Percentiles rank a stretch among this genome's conserved stretches.
Conservation (phyloP, 1,284 basidiomycete genomes). For the Ustilago bromivora region DNA sequence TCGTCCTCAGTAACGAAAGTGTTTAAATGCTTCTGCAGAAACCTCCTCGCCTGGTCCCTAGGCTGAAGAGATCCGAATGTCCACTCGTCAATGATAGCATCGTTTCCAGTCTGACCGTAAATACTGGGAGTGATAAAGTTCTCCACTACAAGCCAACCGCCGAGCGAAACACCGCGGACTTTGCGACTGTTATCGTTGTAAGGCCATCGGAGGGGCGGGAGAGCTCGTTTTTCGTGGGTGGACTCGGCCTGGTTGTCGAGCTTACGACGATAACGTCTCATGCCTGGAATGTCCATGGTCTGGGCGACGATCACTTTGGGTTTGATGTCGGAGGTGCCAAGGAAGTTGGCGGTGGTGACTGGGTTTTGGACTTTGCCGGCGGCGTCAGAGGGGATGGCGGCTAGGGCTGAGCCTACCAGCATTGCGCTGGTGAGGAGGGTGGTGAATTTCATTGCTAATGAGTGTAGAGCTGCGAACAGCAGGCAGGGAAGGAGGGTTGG, state of each 20-base stretch:
- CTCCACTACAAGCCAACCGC: conserved; percentile 67
- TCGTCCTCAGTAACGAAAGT: conserved; percentile 84
- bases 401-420: conserved; percentile 21
- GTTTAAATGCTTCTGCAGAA: conserved; percentile 76
- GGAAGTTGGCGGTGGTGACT: conserved; percentile 44
- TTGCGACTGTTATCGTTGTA: conserved; percentile 40
- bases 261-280: conserved; percentile 22
- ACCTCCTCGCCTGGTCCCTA: conserved; percentile 67
- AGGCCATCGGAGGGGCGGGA: conserved; percentile 39
- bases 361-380: conserved; percentile 8
- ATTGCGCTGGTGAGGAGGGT: conserved; percentile 24
- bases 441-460: conserved; percentile 33
- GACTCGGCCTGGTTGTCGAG: conserved; percentile 1
- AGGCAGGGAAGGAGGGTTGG: not conserved
- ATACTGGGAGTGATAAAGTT: conserved; percentile 62
- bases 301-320: conserved; percentile 28
- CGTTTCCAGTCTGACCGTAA: conserved; percentile 72
- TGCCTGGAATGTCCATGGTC: conserved; percentile 21
- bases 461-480: not conserved
- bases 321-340: conserved; percentile 28
- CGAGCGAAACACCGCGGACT: conserved; percentile 63
- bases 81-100: conserved; percentile 79
- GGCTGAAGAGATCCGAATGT: conserved; percentile 80
- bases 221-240: conserved; percentile 7
- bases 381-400: not conserved